These are phyloP conservation scores for Bacterosira constricta DNA, from an alignment of 108 stramenopile genomes.

Conservation along the genomic window DNA sequence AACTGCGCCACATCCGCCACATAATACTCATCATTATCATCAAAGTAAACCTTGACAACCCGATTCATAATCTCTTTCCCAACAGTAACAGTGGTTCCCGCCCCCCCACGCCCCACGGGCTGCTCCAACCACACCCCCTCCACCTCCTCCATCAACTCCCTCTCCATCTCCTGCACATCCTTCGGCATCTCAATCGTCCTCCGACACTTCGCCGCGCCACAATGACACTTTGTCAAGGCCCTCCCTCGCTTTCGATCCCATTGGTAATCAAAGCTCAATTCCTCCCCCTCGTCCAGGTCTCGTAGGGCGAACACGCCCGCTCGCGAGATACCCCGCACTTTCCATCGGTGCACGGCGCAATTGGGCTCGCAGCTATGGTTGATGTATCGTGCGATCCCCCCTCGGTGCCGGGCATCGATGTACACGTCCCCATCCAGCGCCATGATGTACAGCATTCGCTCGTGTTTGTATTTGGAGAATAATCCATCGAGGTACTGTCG, in stretches of 20 bases:
- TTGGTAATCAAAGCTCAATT: slow-evolving; percentile 98
- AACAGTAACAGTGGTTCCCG: slow-evolving; percentile 12
- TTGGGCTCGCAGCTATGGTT: slow-evolving; percentile 99
- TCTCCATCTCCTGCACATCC: slow-evolving; percentile 54
- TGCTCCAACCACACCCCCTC: slow-evolving; percentile 59
- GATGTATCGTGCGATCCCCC: slow-evolving; percentile 94
- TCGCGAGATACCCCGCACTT: slow-evolving; percentile 79
- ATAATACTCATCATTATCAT: slow-evolving; percentile 72
- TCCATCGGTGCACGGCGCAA: slow-evolving; percentile 92
- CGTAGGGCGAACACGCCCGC: slow-evolving; percentile 86
- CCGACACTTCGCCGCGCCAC: slow-evolving; percentile 87
- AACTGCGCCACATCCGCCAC: slow-evolving; percentile 79
- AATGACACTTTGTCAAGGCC: slow-evolving; percentile 93
- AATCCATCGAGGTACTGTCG: slow-evolving; percentile 56
- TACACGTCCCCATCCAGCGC: slow-evolving; percentile 87
- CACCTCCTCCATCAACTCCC: slow-evolving; percentile 57
- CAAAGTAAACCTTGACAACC: slow-evolving; percentile 69
- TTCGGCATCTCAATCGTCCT: slow-evolving; percentile 89
- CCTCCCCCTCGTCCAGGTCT: slow-evolving; percentile 87
- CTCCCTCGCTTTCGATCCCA: slow-evolving; percentile 91
- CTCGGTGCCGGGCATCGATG: slow-evolving; percentile 92
- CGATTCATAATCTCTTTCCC: slow-evolving; percentile 82
- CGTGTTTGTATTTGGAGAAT: slow-evolving; percentile 70
- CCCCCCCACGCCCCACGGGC: not conserved
- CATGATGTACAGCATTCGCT: slow-evolving; percentile 95